Percentiles rank a stretch among this genome's conserved stretches.
Conservation (phyloP, 345 rosid genomes). For the Salix caprea region DNA sequence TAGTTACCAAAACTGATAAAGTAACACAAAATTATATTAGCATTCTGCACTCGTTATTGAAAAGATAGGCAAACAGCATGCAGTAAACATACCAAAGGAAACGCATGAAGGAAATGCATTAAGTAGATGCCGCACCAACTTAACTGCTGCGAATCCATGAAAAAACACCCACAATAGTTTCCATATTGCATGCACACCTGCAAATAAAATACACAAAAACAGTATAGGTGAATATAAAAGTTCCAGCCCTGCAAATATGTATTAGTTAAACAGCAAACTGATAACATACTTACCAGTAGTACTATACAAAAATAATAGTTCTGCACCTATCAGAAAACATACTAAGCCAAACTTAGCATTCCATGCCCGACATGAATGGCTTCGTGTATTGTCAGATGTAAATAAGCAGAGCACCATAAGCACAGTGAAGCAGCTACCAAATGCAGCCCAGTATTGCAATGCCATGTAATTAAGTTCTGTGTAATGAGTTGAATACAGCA, state of each 20-base stretch:
- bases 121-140: conserved; percentile 63
- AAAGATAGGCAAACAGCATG: neutral
- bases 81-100: conserved; percentile 65
- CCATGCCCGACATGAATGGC: conserved; percentile 30
- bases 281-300: conserved; percentile 36
- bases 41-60: neutral
- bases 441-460: conserved; percentile 79
- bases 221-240: conserved; percentile 6
- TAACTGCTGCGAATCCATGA: conserved; percentile 74
- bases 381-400: conserved; percentile 14
- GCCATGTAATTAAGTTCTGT: conserved; percentile 61
- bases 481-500: neutral
- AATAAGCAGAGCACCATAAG: conserved; percentile 51
- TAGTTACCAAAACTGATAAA: neutral
- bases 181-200: conserved; percentile 55
- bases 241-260: neutral
- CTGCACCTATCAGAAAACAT: conserved; percentile 43
- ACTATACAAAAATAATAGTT: conserved; percentile 46
- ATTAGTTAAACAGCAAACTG: neutral
- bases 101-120: conserved; percentile 71
- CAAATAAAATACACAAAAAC: neutral
- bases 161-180: conserved; percentile 62
- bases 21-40: neutral
- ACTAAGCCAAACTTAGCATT: conserved; percentile 40
- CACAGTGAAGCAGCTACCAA: conserved; percentile 58